Base-by-base conservation (phyloP, 2,329 filamentous ascomycete species). In the Neonectria sp. region DNA sequence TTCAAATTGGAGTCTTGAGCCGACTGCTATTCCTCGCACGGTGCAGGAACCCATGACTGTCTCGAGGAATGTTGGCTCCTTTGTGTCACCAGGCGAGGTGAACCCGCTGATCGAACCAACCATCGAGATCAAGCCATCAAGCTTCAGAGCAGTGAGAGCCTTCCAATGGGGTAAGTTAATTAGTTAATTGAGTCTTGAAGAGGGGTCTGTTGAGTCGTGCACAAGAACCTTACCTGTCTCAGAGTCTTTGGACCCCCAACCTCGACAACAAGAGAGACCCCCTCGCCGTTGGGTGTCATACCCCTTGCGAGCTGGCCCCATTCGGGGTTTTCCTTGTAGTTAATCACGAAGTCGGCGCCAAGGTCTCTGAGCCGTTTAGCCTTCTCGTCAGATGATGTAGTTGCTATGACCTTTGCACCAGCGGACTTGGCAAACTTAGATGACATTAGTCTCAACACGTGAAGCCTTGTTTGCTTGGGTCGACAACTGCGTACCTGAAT, bases 331-430 rank as follows among this genome's bases (percentile, higher is more conserved):
- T 85, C 81, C 61, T 81, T 81, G 80, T 90, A 90, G 80, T 90
- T 89, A 74, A 90, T 81, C 57, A 89, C 81, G 69, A 89, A 83
- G 70, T 88, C 83, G 1, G 86, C 87, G 43, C 88, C 88, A 13
- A 87, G 79, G 68, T 82, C 79, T 77, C 85, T 86, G 17, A 90
- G 80, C 33, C 77, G 75, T 37, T 85, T 80, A 6, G 79, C 84
- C 76, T 90, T 90, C 3, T 79, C 79, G 0, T 78, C 72, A 0
- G 83, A 85, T 2, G 85, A 88, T 0, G 87, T 90, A 0, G 88
- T 90, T 0, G 88, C 86, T 61, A 90, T 88, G 58, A 90, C 87
- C 8, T 77, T 82, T 0, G 88, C 88, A 35, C 87, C 88, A 0
- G 83, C 83, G 0, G 29, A 31, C 9, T 8, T 6, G 29, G 29